Evolutionary conservation across 2,329 filamentous ascomycete species (phyloP), one percentile per base, ranked within the genome.

Genomic region (Thelonectria olida): DNA sequence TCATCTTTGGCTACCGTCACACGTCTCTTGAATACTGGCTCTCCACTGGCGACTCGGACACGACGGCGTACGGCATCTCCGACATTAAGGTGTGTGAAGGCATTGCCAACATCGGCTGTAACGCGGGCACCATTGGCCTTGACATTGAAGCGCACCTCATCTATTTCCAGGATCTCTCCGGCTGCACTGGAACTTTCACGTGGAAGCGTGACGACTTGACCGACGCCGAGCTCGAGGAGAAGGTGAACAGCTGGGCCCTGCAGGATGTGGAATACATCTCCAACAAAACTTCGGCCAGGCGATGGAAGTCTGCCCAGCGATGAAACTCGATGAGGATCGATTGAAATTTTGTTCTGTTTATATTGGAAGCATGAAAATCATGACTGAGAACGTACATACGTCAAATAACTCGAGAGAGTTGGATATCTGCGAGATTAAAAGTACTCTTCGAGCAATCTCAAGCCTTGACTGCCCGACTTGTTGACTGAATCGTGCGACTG

Each of bases 1-100:
- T 86, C 58, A 53, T 84, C 45, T 74, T 90, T 52, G 84, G 85
- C 31, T 93, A 88, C 78, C 78, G 83, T 38, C 90, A 92, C 74
- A 84, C 86, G n/a, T 85, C 81, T 15, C 89, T 90, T 1, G 91
- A 93, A 80, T 92, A 88, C 77, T 92, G 86, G 82, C 79, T 90
- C 34, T 72, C 78, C 7, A 72, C 69, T 28, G 79, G 79, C 15
- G 53, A 53, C 3, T 65, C 73, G 15, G 70, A 64, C 50, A 77
- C 75, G 7, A 66, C 73, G 38, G 66, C 75, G 62, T 83, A 83
- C 68, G 62, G 67, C 12, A 63, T 80, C 28, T 56, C 48, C 5
- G 78, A 83, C 49, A 68, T 88, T 66, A 67, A 76, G 50, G 74
- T 82, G 22, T 88, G 85, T 76, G 59, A 73, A 13, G 86, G 86